Percentiles rank a stretch among this genome's conserved stretches.
Conservation (phyloP, 2,329 filamentous ascomycete genomes). For the Diplodia sapinea region DNA sequence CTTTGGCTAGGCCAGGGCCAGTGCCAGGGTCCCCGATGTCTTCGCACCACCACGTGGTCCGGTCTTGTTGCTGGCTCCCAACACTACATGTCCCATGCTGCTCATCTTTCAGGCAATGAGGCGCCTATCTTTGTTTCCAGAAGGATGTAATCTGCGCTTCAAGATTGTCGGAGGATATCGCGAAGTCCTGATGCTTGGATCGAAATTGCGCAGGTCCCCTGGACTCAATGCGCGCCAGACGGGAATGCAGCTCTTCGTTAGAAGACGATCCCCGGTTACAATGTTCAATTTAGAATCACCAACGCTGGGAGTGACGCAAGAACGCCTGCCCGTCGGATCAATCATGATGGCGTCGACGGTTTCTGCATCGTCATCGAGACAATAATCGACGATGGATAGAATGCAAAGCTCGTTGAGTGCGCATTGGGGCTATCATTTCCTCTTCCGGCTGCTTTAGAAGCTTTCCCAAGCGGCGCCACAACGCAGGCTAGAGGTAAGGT, state of each 20-base stretch:
- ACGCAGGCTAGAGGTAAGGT: neutral
- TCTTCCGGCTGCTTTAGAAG: neutral
- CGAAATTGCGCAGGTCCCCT: slow-evolving; percentile 6
- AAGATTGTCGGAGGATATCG: slow-evolving; percentile 4
- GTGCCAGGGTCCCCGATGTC: neutral
- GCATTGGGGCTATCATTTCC: slow-evolving; percentile 3
- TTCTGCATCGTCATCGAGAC: neutral
- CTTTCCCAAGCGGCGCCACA: neutral
- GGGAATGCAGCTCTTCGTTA: slow-evolving; percentile 7
- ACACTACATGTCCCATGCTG: neutral
- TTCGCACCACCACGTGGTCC: neutral
- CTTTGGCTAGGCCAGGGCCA: too few species aligned
- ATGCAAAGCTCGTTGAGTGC: neutral
- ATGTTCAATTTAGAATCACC: neutral
- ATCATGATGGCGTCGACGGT: neutral
- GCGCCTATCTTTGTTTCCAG: slow-evolving; percentile 3
- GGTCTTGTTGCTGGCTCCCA: neutral
- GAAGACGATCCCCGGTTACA: slow-evolving; percentile 7
- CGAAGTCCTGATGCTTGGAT: neutral
- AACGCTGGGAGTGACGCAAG: neutral
- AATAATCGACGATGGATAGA: neutral
- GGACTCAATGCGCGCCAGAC: slow-evolving; percentile 8
- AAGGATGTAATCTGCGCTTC: slow-evolving; percentile 13
- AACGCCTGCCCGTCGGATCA: neutral
- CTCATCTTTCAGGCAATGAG: neutral